Conservation (phyloP, 2,329 filamentous ascomycete species). For the Colletotrichum sansevieriae region DNA sequence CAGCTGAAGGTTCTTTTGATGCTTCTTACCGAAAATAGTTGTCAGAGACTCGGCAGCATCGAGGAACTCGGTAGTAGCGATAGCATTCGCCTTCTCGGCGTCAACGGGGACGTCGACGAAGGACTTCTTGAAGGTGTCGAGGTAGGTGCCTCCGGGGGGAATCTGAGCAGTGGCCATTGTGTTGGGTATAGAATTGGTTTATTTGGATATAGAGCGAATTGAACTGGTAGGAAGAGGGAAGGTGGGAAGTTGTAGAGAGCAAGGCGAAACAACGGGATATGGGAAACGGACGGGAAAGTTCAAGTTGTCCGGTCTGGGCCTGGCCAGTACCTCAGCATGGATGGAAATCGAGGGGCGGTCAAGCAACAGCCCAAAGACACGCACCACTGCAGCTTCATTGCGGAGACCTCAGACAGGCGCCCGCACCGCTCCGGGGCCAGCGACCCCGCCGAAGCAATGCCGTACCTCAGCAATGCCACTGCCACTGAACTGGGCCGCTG, state of each 20-base stretch:
- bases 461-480: conserved; percentile 8
- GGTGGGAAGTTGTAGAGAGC: conserved; percentile 2
- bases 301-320: conserved; percentile 27
- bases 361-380: conserved; percentile 31
- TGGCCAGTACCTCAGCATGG: background rate
- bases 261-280: background rate
- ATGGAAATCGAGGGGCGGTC: conserved; percentile 39
- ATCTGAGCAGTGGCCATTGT: conserved; percentile 67
- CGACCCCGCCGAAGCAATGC: conserved; percentile 35
- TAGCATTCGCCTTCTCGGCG: conserved; percentile 78
- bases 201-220: background rate
- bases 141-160: conserved; percentile 81
- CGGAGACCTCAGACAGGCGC: conserved; percentile 21
- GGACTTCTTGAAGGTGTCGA: conserved; percentile 86
- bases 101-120: conserved; percentile 87
- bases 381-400: conserved; percentile 8
- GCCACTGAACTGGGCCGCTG: background rate
- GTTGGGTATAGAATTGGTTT: conserved; percentile 39
- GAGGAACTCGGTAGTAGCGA: conserved; percentile 89
- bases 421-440: background rate
- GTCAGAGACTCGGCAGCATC: conserved; percentile 90
- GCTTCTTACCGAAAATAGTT: conserved; percentile 80
- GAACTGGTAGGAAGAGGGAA: conserved; percentile 7
- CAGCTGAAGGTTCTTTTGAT: background rate
- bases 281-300: conserved; percentile 4